A percentile compares a stretch with the other conserved stretches of the same genome.
Evolutionary conservation across 2,329 filamentous ascomycete genomes (phyloP).

Genomic region (Xylariaceae sp.): DNA sequence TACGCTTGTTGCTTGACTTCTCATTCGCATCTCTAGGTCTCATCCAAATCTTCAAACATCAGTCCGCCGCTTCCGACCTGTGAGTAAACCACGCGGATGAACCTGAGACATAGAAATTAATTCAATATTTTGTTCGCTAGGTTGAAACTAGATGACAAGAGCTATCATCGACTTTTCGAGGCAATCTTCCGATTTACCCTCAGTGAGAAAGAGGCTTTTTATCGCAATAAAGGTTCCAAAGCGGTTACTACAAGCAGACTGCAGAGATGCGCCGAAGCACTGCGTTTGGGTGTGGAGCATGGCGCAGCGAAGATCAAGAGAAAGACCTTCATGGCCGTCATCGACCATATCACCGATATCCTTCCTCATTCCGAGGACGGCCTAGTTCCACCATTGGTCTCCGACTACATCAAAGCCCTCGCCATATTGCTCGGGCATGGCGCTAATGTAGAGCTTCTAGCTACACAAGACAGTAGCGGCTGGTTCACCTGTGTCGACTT

Average conservation of each 20-base stretch:
- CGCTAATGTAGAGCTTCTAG: slow-evolving; percentile 76
- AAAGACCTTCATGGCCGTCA: slow-evolving; percentile 73
- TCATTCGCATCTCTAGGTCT: slow-evolving; percentile 24
- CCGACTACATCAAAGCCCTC: slow-evolving; percentile 77
- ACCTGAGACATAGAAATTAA: not conserved
- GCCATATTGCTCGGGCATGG: slow-evolving; percentile 65
- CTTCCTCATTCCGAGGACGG: slow-evolving; percentile 59
- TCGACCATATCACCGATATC: slow-evolving; percentile 77
- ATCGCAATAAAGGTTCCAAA: slow-evolving; percentile 45
- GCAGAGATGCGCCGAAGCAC: slow-evolving; percentile 62
- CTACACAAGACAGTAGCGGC: slow-evolving; percentile 48
- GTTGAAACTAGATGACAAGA: slow-evolving; percentile 61
- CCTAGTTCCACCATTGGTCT: slow-evolving; percentile 65
- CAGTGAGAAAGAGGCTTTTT: slow-evolving; percentile 63
- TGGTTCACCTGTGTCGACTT: slow-evolving; percentile 72
- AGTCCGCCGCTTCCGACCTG: slow-evolving; percentile 24
- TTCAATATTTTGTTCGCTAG: slow-evolving; percentile 14
- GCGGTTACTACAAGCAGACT: slow-evolving; percentile 50
- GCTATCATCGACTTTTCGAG: slow-evolving; percentile 79
- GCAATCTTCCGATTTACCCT: slow-evolving; percentile 67
- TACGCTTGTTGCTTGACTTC: too few species aligned
- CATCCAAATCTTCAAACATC: slow-evolving; percentile 29
- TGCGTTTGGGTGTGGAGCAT: slow-evolving; percentile 68
- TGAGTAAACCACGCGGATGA: slow-evolving; percentile 16
- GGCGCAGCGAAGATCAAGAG: slow-evolving; percentile 64